Conservation (phyloP, 2,329 filamentous ascomycete genomes). For the Pseudogymnoascus sp. region DNA sequence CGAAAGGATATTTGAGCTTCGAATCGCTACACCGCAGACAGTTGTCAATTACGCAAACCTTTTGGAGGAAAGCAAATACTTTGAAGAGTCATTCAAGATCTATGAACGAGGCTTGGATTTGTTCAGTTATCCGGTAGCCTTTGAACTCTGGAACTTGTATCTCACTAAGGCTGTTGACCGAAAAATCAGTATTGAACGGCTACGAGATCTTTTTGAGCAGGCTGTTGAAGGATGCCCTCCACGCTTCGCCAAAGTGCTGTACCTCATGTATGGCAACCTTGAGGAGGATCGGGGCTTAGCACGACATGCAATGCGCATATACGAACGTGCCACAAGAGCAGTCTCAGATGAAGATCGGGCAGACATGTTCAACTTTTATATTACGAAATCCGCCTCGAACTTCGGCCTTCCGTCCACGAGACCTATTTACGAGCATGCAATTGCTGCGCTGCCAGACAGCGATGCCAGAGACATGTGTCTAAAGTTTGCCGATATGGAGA, state of each 20-base stretch:
- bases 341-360: conserved; percentile 90
- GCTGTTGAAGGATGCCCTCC: conserved; percentile 90
- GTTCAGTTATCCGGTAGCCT: conserved; percentile 97
- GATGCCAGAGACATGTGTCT: conserved; percentile 98
- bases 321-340: conserved; percentile 89
- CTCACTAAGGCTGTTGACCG: conserved; percentile 94
- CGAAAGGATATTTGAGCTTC: conserved; percentile 94
- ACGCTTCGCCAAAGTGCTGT: conserved; percentile 91
- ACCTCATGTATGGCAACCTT: conserved; percentile 95
- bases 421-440: conserved; percentile 92
- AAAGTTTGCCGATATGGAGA: conserved; percentile 97
- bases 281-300: conserved; percentile 94
- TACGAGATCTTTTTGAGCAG: conserved; percentile 95
- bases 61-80: conserved; percentile 89
- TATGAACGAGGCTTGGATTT: conserved; percentile 94
- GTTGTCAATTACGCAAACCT: conserved; percentile 98
- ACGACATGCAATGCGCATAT: conserved; percentile 96
- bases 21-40: conserved; percentile 95
- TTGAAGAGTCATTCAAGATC: conserved; percentile 94
- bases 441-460: conserved; percentile 82
- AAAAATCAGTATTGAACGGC: conserved; percentile 87
- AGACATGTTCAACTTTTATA: conserved; percentile 99
- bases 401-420: conserved; percentile 92
- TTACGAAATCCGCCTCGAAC: conserved; percentile 96
- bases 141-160: conserved; percentile 97